Evolutionary conservation across 371 early-diverging fungal genomes (phyloP).

Genomic region (Mucor circinelloides): DNA sequence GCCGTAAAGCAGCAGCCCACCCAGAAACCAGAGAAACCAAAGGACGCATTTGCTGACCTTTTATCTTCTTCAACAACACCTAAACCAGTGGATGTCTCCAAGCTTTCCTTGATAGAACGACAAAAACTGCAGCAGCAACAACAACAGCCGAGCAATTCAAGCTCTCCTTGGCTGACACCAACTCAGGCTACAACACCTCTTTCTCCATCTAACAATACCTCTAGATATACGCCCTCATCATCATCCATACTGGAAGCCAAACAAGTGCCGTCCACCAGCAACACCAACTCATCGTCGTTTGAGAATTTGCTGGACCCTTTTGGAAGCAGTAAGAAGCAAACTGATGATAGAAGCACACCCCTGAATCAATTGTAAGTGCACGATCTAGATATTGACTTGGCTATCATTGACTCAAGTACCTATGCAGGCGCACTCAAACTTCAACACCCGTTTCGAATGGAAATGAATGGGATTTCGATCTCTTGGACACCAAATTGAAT

Average conservation of each 20-base stretch:
- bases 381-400: neutral
- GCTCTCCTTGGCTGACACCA: conserved; percentile 7
- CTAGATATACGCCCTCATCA: neutral
- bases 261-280: neutral
- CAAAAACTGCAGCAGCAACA: conserved; percentile 21
- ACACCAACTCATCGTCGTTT: conserved; percentile 18
- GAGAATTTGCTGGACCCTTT: conserved; percentile 43
- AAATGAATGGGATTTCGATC: conserved; percentile 60
- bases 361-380: conserved; percentile 54
- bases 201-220: neutral
- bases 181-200: neutral
- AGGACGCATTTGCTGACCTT: conserved; percentile 45
- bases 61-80: conserved; percentile 16
- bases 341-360: conserved; percentile 25
- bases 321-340: conserved; percentile 17
- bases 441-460: conserved; percentile 17
- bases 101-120: conserved; percentile 28
- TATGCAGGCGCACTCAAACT: conserved; percentile 24
- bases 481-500: conserved; percentile 34
- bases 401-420: neutral
- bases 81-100: conserved; percentile 15
- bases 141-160: neutral
- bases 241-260: neutral
- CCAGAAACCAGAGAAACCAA: conserved; percentile 21
- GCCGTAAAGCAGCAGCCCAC: conserved; percentile 11